phyloP scores from a whole-genome alignment of 345 rosid genomes.

The Eucalyptus paniculata region DNA sequence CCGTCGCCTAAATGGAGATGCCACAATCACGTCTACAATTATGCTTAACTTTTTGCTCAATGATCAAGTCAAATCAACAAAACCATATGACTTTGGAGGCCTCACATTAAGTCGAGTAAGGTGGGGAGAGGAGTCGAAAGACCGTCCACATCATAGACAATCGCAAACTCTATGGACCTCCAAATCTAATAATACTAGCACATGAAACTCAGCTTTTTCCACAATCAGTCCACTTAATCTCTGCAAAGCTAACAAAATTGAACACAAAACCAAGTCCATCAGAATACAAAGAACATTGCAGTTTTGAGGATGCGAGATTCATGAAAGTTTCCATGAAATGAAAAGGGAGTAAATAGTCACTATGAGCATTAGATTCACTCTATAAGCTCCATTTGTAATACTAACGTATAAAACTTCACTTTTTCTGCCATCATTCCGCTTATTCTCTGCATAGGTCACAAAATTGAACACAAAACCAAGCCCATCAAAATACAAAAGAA shows the following conservation, averaged over 20 bases:
- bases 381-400: not conserved
- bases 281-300: not conserved
- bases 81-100: not conserved
- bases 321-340: not conserved
- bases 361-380: not conserved
- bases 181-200: not conserved
- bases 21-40: not conserved
- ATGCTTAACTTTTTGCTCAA: not conserved
- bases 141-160: not conserved
- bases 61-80: not conserved
- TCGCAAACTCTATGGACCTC: not conserved
- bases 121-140: not conserved
- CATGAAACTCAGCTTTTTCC: not conserved
- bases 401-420: not conserved
- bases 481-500: not conserved
- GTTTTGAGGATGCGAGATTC: not conserved
- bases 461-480: not conserved
- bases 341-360: not conserved
- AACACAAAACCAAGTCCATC: not conserved
- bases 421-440: not conserved
- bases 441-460: not conserved
- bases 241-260: not conserved
- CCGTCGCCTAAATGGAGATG: not conserved
- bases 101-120: not conserved
- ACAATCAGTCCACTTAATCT: not conserved